phyloP scores from a whole-genome alignment of 1,284 basidiomycete genomes.

The Sanguinoderma infundibulare region DNA sequence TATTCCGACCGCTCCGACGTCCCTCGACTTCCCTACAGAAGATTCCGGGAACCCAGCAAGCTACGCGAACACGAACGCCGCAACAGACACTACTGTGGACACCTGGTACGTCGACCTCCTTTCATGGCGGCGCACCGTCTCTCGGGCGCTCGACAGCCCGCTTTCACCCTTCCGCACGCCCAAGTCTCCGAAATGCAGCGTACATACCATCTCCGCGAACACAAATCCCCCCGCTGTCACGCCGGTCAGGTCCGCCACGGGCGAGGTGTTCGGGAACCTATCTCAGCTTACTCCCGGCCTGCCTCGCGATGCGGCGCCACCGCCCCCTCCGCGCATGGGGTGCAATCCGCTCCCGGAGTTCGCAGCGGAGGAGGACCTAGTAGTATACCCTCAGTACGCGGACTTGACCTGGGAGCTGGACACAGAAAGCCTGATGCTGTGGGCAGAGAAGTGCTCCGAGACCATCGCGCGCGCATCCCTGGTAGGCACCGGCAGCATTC shows the following conservation, averaged over 20 bases:
- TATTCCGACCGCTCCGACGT: constrained; percentile 16
- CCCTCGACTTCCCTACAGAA: constrained; percentile 15
- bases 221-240: constrained; percentile 4
- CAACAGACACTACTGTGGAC: not conserved
- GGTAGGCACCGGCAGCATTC: constrained; percentile 13
- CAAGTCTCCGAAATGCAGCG: constrained; percentile 8
- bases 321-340: constrained; percentile 19
- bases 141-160: constrained; percentile 10
- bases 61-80: not conserved
- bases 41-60: not conserved
- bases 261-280: not conserved
- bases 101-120: constrained; percentile 8
- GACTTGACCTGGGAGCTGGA: constrained; percentile 23
- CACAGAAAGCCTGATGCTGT: constrained; percentile 19
- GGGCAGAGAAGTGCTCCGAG: constrained; percentile 25
- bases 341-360: constrained; percentile 23
- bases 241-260: constrained; percentile 1
- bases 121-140: constrained; percentile 11
- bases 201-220: not conserved
- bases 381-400: not conserved
- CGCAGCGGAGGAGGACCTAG: not conserved
- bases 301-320: constrained; percentile 10
- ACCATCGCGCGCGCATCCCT: constrained; percentile 26
- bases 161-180: constrained; percentile 8
- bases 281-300: constrained; percentile 9